Base-by-base conservation (phyloP, 2,329 filamentous ascomycete species). In the Zymoseptoria passerinii region DNA sequence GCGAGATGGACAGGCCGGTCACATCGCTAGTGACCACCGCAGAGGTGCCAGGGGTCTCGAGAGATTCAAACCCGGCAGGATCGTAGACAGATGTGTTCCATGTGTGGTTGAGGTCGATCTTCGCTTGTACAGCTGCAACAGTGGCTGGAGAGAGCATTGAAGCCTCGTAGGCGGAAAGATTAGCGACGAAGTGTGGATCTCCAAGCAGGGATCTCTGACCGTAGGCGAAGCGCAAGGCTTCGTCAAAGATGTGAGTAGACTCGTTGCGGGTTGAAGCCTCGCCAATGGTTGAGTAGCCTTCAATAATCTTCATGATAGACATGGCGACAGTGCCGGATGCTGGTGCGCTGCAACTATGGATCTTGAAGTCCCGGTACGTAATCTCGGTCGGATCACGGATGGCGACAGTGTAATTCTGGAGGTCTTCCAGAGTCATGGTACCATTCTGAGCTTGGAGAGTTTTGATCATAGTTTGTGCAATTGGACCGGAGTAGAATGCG, bases 171-270 rank as follows among this genome's bases (percentile, higher is more conserved):
- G 75, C 72, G 8, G 78, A 74, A 54, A 92, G 76, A 28, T 83
- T 82, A 0, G 78, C 65, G 3, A 95, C 82, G 70, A 87, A 96
- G 1, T 76, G 78, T 0, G 92, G 94, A 71, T 97, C 94, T 4
- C 91, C 92, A 0, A 97, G 81, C 28, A 86, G 80, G n/a, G 84
- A 80, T 58, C 91, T 85, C 66, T 75, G 66, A 44, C 87, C 91
- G 70, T 96, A 97, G 2, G 84, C 91, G 71, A 95, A 97, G 20
- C 90, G 83, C 76, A 96, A 90, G 10, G 91, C 88, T 77, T 97
- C 94, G 68, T 90, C 84, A 63, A 96, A 81, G 13, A 89, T 83
- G 73, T 97, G 94, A 0, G 86, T 87, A 44, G 86, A 90, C 0
- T 95, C 75, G 65, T 90, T 86, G 19, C 81, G 64, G 18, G 73